Evolutionary conservation across 768 basidiomycete species (phyloP), one percentile per base, ranked within the genome.

Genomic region (Amanita inopinata): DNA sequence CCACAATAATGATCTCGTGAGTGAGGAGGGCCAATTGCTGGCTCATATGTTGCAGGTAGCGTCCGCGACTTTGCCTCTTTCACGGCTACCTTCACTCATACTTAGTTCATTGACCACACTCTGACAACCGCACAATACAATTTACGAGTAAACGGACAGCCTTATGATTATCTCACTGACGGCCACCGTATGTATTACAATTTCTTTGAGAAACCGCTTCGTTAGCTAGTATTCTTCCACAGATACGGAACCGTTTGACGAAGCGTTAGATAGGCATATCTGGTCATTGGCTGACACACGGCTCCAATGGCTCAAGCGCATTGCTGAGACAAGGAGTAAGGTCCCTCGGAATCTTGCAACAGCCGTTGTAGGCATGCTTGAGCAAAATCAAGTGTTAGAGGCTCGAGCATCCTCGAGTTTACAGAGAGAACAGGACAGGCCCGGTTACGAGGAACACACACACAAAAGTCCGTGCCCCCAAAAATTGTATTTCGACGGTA

Each of bases 161-260:
- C 80, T 47, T 76, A 77, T 48, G 84, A 84, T 51, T 70, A 77
- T 3, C 61, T 78, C n/a, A 69, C 71, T 15, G 65, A 70, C 14
- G 66, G 70, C 37, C 74, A 73, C 46, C 69, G 73, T 51, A n/a
- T n/a, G n/a, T n/a, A n/a, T n/a, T n/a, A n/a, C n/a, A n/a, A n/a
- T n/a, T n/a, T n/a, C n/a, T n/a, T n/a, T n/a, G n/a, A n/a, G n/a
- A n/a, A n/a, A n/a, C n/a, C n/a, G n/a, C n/a, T n/a, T n/a, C n/a
- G n/a, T n/a, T n/a, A n/a, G n/a, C n/a, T n/a, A n/a, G n/a, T n/a
- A n/a, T n/a, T n/a, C n/a, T n/a, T n/a, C n/a, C n/a, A n/a, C n/a
- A n/a, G 79, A 78, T 33, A 75, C 77, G 50, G 86, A 91, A 53
- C 71, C 77, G 2, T 94, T 91, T 57, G 88, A 94, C 53, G 89